Percentiles rank a stretch among this genome's conserved stretches.
Conservation (phyloP, 2,329 filamentous ascomycete species). For the Juglanconis sp. region DNA sequence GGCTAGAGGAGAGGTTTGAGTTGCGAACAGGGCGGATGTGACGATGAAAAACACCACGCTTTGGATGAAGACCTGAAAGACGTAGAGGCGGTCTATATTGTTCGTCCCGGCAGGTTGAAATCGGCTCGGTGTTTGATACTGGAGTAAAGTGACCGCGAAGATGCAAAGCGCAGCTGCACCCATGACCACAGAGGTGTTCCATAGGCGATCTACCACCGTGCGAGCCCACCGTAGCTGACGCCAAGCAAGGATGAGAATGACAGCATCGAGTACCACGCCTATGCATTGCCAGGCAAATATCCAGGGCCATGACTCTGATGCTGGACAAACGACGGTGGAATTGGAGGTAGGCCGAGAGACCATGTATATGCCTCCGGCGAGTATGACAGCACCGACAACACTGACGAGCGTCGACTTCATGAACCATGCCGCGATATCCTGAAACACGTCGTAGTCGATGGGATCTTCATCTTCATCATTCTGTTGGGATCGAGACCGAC, state of each 20-base stretch:
- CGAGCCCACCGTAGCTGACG: conserved; percentile 49
- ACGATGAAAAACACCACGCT: conserved; percentile 42
- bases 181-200: conserved; percentile 41
- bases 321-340: conserved; percentile 53
- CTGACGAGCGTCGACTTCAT: conserved; percentile 37
- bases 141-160: conserved; percentile 34
- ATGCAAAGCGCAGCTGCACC: conserved; percentile 37
- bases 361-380: conserved; percentile 42
- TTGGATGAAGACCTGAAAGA: conserved; percentile 48
- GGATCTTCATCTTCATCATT: conserved; percentile 45
- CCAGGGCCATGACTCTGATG: conserved; percentile 35
- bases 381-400: conserved; percentile 33
- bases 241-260: conserved; percentile 47
- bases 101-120: conserved; percentile 8
- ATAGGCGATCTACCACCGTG: conserved; percentile 45
- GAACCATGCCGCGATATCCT: conserved; percentile 48
- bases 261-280: conserved; percentile 44
- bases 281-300: conserved; percentile 41
- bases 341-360: conserved; percentile 34
- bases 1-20: conserved; percentile 42
- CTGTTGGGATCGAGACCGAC: too few relatives aligned
- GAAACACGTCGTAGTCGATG: conserved; percentile 41
- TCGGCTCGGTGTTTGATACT: conserved; percentile 3
- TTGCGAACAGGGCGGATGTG: conserved; percentile 44
- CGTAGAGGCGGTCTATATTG: conserved; percentile 40